Conservation (phyloP, 2,329 filamentous ascomycete species). For the Lasiodiplodia sp. region DNA sequence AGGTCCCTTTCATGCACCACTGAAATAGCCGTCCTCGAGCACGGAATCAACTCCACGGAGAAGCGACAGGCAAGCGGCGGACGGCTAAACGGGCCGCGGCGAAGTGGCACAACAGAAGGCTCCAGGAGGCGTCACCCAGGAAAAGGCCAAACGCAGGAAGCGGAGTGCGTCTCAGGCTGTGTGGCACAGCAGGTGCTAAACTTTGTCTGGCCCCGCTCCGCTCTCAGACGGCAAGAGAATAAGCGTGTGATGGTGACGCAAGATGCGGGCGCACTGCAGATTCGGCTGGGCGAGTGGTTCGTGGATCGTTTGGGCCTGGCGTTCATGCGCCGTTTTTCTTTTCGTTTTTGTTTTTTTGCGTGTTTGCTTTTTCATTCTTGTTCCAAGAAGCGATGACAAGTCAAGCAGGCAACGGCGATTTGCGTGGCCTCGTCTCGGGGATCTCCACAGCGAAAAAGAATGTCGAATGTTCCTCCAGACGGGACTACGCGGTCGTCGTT, state of each 20-base stretch:
- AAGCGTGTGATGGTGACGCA: constrained; percentile 2
- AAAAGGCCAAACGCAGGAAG: not conserved
- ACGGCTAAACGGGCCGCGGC: constrained; percentile 10
- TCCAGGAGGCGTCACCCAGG: not conserved
- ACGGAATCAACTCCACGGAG: not conserved
- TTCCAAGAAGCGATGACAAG: not conserved
- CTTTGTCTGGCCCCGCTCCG: not conserved
- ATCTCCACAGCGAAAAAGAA: not conserved
- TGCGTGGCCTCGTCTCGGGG: not conserved
- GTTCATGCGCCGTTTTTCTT: not conserved
- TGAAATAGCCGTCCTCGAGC: not conserved
- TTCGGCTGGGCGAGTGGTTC: not conserved
- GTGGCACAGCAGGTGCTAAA: constrained; percentile 15
- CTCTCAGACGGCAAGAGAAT: not conserved
- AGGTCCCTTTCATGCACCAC: not conserved
- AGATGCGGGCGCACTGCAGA: constrained; percentile 9
- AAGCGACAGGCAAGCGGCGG: not conserved
- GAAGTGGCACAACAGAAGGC: constrained; percentile 9
- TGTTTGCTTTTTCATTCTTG: constrained; percentile 10
- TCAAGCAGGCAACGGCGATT: not conserved
- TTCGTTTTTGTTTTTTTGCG: not conserved
- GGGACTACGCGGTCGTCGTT: not conserved
- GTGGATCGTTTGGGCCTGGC: not conserved
- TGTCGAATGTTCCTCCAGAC: not conserved
- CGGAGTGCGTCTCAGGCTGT: constrained; percentile 6